Evolutionary conservation across 768 basidiomycete species (phyloP).

Genomic region (Phylloporus sp.): DNA sequence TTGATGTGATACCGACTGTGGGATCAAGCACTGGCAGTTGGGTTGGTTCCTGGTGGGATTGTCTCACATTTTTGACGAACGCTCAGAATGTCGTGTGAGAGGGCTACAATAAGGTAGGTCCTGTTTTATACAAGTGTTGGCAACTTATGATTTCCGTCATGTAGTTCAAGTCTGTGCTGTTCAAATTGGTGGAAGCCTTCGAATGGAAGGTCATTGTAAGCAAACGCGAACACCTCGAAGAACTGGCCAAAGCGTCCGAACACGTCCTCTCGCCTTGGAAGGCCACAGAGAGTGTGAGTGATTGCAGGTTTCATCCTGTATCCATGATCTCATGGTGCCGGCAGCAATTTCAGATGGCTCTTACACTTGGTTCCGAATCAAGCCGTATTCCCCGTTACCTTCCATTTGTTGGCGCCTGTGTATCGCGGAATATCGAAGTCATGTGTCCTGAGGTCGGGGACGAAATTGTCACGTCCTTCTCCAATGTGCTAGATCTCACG

Average conservation of each 20-base stretch:
- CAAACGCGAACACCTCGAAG: slow-evolving; percentile 14
- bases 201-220: slow-evolving; percentile 40
- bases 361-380: slow-evolving; percentile 35
- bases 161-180: slow-evolving; percentile 16
- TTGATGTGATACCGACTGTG: slow-evolving; percentile 2
- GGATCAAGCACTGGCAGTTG: neutral
- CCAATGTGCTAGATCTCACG: slow-evolving; percentile 30
- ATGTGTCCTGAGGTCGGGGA: slow-evolving; percentile 31
- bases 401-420: slow-evolving; percentile 19
- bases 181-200: slow-evolving; percentile 26
- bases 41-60: slow-evolving; percentile 12
- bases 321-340: neutral
- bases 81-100: slow-evolving; percentile 24
- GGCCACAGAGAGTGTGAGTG: slow-evolving; percentile 32
- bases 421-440: neutral
- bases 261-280: slow-evolving; percentile 34
- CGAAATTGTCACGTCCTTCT: slow-evolving; percentile 40
- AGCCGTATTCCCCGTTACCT: slow-evolving; percentile 26
- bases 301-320: neutral
- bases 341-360: slow-evolving; percentile 35
- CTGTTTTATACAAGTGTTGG: too few species aligned
- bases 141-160: neutral
- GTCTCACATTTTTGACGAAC: slow-evolving; percentile 13
- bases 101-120: slow-evolving; percentile 29
- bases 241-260: slow-evolving; percentile 13